Percentiles rank a stretch among this genome's conserved stretches.
These are phyloP conservation scores for Nicotiana sylvestris DNA, from an alignment of 257 asterid genomes.

Conservation along the genomic window DNA sequence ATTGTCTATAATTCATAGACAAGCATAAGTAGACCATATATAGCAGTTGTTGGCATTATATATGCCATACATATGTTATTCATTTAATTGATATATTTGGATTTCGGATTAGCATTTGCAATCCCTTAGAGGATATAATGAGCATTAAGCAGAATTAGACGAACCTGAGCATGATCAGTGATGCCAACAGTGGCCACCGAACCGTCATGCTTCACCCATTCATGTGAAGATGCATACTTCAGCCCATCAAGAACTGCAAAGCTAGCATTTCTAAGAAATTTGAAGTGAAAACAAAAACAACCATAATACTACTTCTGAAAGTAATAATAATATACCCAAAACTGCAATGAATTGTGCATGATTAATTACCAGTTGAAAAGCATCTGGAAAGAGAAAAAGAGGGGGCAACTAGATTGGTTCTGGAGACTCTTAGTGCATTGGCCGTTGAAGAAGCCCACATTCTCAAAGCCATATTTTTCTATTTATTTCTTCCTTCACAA, in stretches of 20 bases:
- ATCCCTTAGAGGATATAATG: background rate
- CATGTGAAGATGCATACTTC: constrained; percentile 77
- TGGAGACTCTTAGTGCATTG: constrained; percentile 68
- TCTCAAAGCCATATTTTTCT: constrained; percentile 65
- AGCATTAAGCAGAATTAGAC: background rate
- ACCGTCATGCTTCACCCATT: constrained; percentile 96
- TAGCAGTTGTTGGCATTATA: background rate
- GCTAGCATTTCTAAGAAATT: background rate
- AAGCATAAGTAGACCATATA: background rate
- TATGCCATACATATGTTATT: background rate
- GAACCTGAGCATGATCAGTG: constrained; percentile 94
- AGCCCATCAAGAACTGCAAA: constrained; percentile 70
- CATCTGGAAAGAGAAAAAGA: constrained; percentile 54
- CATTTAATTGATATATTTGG: background rate
- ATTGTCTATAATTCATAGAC: background rate
- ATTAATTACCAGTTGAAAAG: constrained; percentile 62
- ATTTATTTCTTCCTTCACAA: background rate
- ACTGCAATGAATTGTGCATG: background rate
- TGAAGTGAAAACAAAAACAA: no score
- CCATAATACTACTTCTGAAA: background rate
- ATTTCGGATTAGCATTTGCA: background rate
- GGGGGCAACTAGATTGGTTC: constrained; percentile 19
- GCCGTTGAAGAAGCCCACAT: constrained; percentile 98
- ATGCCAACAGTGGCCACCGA: constrained; percentile 77
- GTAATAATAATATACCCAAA: background rate